Evolutionary conservation across 2,329 filamentous ascomycete species (phyloP), one percentile per base, ranked within the genome.

Genomic region (Clonostachys sp.): DNA sequence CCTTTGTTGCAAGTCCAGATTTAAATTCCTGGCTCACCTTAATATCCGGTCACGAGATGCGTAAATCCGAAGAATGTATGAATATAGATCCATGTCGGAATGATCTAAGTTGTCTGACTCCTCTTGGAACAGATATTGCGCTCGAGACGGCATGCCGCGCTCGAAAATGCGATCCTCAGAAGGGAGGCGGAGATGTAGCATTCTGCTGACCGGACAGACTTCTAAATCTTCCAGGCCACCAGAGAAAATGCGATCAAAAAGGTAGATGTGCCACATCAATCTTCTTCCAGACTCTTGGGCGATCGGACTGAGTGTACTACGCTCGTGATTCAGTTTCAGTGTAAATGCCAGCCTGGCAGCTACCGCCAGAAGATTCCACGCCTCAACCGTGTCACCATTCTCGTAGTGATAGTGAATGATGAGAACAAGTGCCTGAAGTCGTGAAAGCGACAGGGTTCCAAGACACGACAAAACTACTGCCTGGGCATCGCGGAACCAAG

Each of bases 211-310:
- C 0, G 57, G 58, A 30, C 59, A 62, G 5, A 63, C 53, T 1
- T 56, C 53, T 9, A 63, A 18, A 24, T 63, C 61, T 6, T 61
- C 55, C 12, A 62, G 58, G 0, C 61, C 60, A 0, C 61, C 61
- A 0, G 51, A 60, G 12, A 62, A 57, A 0, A 57, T 5, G 6
- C 55, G 53, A 17, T 63, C 61, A 0, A 59, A 41, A 1, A 33
- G 13, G n/a, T 56, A 63, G 1, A 62, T 53, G 0, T 57, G 52
- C 61, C 61, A 63, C 45, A 61, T 57, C 3, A 58, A 18, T 0
- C 61, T 52, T 4, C 61, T 55, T 0, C 55, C 48, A 10, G 48
- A 53, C 9, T 63, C 61, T 36, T 61, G 55, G 1, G 6, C 44
- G 1, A 62, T 47, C 1, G 54, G 48, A 6, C 56, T 53, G 1